Evolutionary conservation across 169 alveolate genomes (phyloP), one percentile per base, ranked within the genome.

Genomic region (Cryptosporidium ubiquitum): DNA sequence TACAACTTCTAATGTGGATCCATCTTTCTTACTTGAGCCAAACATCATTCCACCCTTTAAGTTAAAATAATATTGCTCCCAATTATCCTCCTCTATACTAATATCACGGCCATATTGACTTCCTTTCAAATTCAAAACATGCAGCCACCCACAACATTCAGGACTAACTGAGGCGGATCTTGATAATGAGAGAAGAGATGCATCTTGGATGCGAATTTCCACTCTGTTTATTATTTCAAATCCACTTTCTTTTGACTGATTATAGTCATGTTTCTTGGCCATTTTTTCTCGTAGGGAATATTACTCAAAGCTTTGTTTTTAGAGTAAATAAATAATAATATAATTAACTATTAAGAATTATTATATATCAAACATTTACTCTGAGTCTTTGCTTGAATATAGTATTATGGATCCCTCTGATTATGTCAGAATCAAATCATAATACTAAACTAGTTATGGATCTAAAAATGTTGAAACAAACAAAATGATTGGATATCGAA

Each of bases 141-240:
- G 61, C 3, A 79, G 49, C 89, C 89, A 79, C 5, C 89, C 89
- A 79, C 89, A 79, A 58, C 89, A 79, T 64, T 79, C 89, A 4
- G 89, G 89, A 58, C 40, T 64, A 9, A 79, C 31, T 37, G 89
- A 61, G 4, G 89, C 89, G 0, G 89, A 58, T 47, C 89, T 79
- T 14, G 89, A 58, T 2, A 79, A 29, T 79, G 89, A 79, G 44
- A 79, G 61, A 42, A 79, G 44, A 60, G 89, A 79, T 61, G 89
- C 74, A 79, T 79, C 89, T 79, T 79, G 89, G 20, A 79, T 64
- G 26, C 89, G 51, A 26, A 79, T 58, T 47, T 79, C 89, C 23
- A 79, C 89, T 39, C 39, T 79, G 52, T 79, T 79, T 18, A 64
- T 61, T 79, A 79, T 10, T 37, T 79, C 75, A 40, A 42, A 58